A percentile compares a stretch with the other conserved stretches of the same genome.
Conservation (phyloP, 2,329 filamentous ascomycete genomes). For the Ophiostoma montium region DNA sequence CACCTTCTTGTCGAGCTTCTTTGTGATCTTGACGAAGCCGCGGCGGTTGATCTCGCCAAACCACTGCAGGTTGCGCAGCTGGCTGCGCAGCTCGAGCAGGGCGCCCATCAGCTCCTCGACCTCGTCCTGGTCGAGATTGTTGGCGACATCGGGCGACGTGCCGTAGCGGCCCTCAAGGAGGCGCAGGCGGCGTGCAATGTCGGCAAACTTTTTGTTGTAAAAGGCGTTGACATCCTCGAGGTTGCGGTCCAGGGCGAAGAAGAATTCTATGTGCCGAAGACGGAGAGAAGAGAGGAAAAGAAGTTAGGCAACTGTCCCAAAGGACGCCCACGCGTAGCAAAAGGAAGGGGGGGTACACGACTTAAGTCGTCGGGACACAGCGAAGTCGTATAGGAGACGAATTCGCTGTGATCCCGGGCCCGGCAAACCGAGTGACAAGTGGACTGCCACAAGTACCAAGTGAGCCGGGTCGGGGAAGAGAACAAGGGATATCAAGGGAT, state of each 20-base stretch:
- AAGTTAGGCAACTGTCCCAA: slow-evolving; percentile 23
- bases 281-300: slow-evolving; percentile 4
- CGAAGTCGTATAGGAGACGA: no score
- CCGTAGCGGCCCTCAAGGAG: slow-evolving; percentile 83
- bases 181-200: slow-evolving; percentile 70
- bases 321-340: slow-evolving; percentile 8
- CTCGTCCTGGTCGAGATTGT: slow-evolving; percentile 74
- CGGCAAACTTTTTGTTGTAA: slow-evolving; percentile 89
- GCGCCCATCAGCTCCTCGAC: slow-evolving; percentile 82
- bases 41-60: slow-evolving; percentile 93
- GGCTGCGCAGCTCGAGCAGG: slow-evolving; percentile 72
- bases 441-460: no score
- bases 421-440: no score
- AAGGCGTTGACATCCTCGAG: slow-evolving; percentile 94
- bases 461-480: no score
- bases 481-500: no score
- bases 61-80: slow-evolving; percentile 87
- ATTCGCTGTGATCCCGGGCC: no score
- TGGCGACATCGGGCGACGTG: slow-evolving; percentile 50
- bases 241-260: slow-evolving; percentile 91
- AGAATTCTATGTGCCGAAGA: slow-evolving; percentile 56
- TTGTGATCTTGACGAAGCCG: slow-evolving; percentile 96
- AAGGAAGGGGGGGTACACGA: slow-evolving; percentile 2
- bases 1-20: slow-evolving; percentile 96
- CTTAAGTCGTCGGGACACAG: not conserved